A percentile compares a stretch with the other conserved stretches of the same genome.
Evolutionary conservation across 371 early-diverging fungal genomes (phyloP).

Genomic region (Vairimorpha necatrix): DNA sequence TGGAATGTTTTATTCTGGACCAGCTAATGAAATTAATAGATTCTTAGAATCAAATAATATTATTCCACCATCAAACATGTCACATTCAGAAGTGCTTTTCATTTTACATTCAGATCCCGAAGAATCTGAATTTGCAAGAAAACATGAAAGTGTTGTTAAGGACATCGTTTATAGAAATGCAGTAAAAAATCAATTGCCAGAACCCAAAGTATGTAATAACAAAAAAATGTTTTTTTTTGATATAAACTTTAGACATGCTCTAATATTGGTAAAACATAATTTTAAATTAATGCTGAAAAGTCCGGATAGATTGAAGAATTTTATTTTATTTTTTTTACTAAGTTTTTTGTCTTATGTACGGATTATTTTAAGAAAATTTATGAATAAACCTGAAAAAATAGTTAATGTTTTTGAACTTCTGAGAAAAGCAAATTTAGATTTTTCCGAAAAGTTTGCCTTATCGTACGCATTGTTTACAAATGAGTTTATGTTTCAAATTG

Average conservation of each 20-base stretch:
- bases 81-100: constrained; percentile 72
- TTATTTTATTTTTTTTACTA: no score
- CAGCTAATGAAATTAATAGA: constrained; percentile 63
- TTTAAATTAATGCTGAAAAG: not conserved
- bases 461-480: no score
- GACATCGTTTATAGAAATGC: not conserved
- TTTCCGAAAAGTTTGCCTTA: no score
- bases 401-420: no score
- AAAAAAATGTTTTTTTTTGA: not conserved
- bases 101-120: constrained; percentile 63
- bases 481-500: no score
- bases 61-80: constrained; percentile 69
- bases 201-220: not conserved
- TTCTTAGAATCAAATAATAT: constrained; percentile 69
- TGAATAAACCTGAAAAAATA: no score
- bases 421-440: no score
- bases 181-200: not conserved
- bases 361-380: no score
- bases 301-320: no score
- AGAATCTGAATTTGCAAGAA: not conserved
- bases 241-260: not conserved
- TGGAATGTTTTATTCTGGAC: constrained; percentile 59
- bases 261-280: not conserved
- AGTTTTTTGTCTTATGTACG: no score
- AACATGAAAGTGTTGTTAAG: not conserved